Conservation (phyloP, 1,284 basidiomycete species). For the Cryptococcus amylolentus region DNA sequence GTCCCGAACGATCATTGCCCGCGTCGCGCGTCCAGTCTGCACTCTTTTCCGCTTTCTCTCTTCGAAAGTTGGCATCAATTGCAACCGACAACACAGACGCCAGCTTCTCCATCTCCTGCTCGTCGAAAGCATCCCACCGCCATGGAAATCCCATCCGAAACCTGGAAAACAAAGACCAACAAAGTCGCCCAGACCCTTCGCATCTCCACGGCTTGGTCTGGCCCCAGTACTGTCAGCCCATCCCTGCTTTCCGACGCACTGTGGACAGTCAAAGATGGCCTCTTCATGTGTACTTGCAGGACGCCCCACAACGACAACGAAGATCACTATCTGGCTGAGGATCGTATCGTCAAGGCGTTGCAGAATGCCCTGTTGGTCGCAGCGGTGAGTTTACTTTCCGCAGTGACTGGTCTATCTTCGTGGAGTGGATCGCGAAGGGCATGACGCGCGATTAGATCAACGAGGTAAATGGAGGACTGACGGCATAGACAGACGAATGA, state of each 20-base stretch:
- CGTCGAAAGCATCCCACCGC: background rate
- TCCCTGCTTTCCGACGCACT: background rate
- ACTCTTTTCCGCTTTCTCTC: no score
- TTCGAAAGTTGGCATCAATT: no score
- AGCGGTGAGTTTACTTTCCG: background rate
- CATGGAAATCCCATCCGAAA: background rate
- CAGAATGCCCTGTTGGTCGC: background rate
- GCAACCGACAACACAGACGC: no score
- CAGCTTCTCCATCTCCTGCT: background rate
- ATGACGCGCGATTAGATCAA: background rate
- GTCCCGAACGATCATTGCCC: no score
- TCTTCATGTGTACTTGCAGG: background rate
- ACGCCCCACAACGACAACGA: background rate
- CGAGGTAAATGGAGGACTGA: background rate
- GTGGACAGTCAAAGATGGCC: background rate
- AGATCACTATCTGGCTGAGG: background rate
- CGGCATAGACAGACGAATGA: background rate
- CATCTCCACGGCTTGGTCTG: background rate
- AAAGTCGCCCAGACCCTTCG: background rate
- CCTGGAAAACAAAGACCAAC: background rate
- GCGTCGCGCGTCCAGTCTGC: no score
- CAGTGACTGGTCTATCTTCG: no score
- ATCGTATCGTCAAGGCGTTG: background rate
- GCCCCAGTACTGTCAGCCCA: background rate
- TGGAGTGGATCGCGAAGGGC: no score